A percentile compares a stretch with the other conserved stretches of the same genome.
Evolutionary conservation across 495 filamentous ascomycete species (phyloP).

Genomic region (Daldinia decipiens): DNA sequence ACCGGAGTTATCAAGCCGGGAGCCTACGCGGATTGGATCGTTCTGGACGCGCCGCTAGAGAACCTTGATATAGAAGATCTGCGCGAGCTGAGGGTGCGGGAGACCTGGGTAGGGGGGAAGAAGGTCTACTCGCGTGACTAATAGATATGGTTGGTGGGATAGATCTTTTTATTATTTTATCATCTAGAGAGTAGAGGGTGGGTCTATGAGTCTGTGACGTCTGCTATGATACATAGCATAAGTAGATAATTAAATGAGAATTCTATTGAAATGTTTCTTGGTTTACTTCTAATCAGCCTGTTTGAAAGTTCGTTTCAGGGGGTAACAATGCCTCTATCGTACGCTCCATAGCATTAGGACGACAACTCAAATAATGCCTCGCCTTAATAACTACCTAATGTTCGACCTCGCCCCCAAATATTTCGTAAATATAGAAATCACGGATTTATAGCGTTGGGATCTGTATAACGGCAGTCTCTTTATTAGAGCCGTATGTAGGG

Average conservation of each 20-base stretch:
- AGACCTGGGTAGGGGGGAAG: slow-evolving; percentile 72
- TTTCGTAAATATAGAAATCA: background rate
- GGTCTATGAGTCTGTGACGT: too few relatives aligned
- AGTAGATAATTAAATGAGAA: too few relatives aligned
- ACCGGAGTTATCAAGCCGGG: slow-evolving; percentile 64
- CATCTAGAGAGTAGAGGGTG: background rate
- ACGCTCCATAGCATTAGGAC: background rate
- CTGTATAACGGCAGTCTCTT: too few relatives aligned
- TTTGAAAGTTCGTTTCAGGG: background rate
- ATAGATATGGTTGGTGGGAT: background rate
- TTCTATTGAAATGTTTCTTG: background rate
- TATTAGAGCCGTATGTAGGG: too few relatives aligned
- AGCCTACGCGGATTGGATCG: slow-evolving; percentile 70
- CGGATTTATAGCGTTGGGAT: too few relatives aligned
- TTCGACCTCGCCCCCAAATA: background rate
- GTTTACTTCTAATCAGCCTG: background rate
- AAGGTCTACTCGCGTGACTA: slow-evolving; percentile 52
- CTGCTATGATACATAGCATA: too few relatives aligned
- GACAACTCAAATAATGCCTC: background rate
- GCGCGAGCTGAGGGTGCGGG: slow-evolving; percentile 60
- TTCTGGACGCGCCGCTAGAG: slow-evolving; percentile 61
- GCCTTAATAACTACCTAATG: background rate
- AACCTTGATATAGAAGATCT: slow-evolving; percentile 55
- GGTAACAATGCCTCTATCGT: background rate
- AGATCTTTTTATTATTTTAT: background rate